Conservation (phyloP, 2,329 filamentous ascomycete genomes). For the Fusarium concolor region DNA sequence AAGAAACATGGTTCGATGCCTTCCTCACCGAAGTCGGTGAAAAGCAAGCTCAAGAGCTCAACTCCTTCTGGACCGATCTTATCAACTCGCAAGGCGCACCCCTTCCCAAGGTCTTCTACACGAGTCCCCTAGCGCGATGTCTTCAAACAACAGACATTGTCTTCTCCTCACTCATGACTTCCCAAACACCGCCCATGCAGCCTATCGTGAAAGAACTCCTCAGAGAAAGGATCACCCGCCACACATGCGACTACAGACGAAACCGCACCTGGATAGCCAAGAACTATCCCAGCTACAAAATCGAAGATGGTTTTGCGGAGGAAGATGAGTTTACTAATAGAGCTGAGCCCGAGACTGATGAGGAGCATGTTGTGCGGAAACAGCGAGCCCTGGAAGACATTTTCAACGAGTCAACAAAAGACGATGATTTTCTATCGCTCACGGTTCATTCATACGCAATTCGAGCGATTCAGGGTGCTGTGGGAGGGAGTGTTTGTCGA, state of each 20-base stretch:
- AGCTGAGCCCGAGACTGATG: slow-evolving; percentile 60
- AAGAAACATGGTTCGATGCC: slow-evolving; percentile 56
- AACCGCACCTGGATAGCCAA: slow-evolving; percentile 59
- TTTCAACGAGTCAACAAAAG: slow-evolving; percentile 55
- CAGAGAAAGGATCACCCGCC: slow-evolving; percentile 68
- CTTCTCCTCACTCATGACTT: slow-evolving; percentile 57
- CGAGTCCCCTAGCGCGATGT: slow-evolving; percentile 68
- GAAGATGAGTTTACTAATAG: slow-evolving; percentile 64
- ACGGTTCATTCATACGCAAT: slow-evolving; percentile 64
- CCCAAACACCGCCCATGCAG: slow-evolving; percentile 55
- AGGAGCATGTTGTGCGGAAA: slow-evolving; percentile 59
- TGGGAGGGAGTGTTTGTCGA: slow-evolving; percentile 56
- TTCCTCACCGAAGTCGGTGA: slow-evolving; percentile 64
- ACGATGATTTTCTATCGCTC: slow-evolving; percentile 59
- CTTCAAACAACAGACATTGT: slow-evolving; percentile 66
- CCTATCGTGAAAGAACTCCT: slow-evolving; percentile 69
- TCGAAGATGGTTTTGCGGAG: slow-evolving; percentile 67
- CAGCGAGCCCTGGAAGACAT: slow-evolving; percentile 59
- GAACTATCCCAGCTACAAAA: slow-evolving; percentile 61
- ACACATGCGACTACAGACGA: slow-evolving; percentile 71
- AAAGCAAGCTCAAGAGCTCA: slow-evolving; percentile 64
- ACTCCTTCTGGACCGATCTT: slow-evolving; percentile 62
- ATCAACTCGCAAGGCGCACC: slow-evolving; percentile 61
- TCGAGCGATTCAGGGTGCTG: slow-evolving; percentile 55
- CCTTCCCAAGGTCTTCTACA: slow-evolving; percentile 65